Conservation (phyloP, 306 rosid species). For the Cucumis hystrix region DNA sequence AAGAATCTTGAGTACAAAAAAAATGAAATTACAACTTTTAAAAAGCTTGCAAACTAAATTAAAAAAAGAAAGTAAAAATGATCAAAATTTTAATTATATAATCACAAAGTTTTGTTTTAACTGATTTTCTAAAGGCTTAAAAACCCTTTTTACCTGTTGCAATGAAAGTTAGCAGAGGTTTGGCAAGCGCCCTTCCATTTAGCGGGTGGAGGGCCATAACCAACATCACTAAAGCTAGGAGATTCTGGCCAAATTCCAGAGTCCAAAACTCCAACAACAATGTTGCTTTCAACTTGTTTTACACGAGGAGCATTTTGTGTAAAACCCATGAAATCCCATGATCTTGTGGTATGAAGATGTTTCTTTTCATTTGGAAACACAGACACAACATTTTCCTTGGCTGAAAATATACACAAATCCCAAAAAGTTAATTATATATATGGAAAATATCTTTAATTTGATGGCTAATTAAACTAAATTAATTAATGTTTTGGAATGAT, state of each 20-base stretch:
- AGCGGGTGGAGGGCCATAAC: conserved; percentile 34
- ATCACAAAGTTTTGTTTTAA: neutral
- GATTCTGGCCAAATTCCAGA: conserved; percentile 41
- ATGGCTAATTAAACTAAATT: too few species aligned
- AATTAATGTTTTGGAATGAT: too few species aligned
- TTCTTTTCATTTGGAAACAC: conserved; percentile 26
- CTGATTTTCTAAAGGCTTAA: too few species aligned
- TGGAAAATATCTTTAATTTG: neutral
- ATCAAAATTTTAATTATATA: neutral
- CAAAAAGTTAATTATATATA: neutral
- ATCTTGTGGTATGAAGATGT: conserved; percentile 36
- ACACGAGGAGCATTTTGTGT: neutral
- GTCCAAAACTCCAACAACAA: conserved; percentile 36
- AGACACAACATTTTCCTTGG: conserved; percentile 33
- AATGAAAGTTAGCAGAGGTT: conserved; percentile 19
- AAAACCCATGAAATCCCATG: conserved; percentile 54
- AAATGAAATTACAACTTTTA: too few species aligned
- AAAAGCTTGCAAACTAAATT: too few species aligned
- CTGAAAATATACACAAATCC: neutral
- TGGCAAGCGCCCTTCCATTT: conserved; percentile 47
- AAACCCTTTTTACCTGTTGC: conserved; percentile 22
- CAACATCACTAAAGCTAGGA: conserved; percentile 27
- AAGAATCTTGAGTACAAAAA: too few species aligned
- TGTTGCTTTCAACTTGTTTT: conserved; percentile 16
- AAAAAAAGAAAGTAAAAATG: neutral